These are phyloP conservation scores for Scedosporium apiospermum DNA, from an alignment of 2,329 filamentous ascomycete genomes.

Conservation along the genomic window DNA sequence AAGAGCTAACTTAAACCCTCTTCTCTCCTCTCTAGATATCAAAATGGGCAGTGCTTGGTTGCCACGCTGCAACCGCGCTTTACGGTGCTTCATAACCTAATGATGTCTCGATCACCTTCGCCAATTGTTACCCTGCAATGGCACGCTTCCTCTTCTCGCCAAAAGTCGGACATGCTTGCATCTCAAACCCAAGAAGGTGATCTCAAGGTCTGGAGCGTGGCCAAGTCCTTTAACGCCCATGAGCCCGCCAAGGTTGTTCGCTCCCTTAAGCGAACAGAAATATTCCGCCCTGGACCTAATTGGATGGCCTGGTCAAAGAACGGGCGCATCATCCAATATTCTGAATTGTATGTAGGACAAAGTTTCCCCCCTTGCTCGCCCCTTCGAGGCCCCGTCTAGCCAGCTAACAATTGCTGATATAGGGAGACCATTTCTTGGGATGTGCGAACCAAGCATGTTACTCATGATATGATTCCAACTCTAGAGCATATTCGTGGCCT, in stretches of 20 bases:
- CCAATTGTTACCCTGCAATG: slow-evolving; percentile 81
- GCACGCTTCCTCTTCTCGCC: slow-evolving; percentile 92
- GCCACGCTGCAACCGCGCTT: slow-evolving; percentile 85
- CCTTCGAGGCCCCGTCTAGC: not conserved
- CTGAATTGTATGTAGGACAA: slow-evolving; percentile 62
- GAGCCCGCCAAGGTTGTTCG: slow-evolving; percentile 84
- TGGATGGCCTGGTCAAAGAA: slow-evolving; percentile 99
- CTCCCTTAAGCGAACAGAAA: slow-evolving; percentile 72
- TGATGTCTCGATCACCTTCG: slow-evolving; percentile 73
- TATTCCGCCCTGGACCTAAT: slow-evolving; percentile 64
- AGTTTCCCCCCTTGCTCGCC: not conserved
- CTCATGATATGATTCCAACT: slow-evolving; percentile 79
- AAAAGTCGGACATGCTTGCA: slow-evolving; percentile 96
- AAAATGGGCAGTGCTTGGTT: slow-evolving; percentile 89
- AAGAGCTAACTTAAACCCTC: not conserved
- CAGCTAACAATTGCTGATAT: slow-evolving; percentile 9
- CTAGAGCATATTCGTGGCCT: slow-evolving; percentile 72
- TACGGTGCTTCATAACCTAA: slow-evolving; percentile 87
- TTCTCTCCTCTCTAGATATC: slow-evolving; percentile 51
- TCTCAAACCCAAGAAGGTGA: slow-evolving; percentile 89
- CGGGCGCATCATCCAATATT: slow-evolving; percentile 86
- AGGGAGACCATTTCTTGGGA: slow-evolving; percentile 94
- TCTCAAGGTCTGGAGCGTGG: slow-evolving; percentile 90
- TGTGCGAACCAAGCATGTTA: slow-evolving; percentile 94
- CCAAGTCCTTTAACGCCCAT: slow-evolving; percentile 62